phyloP scores from a whole-genome alignment of 331 rosid species.

The Dryas integrifolia region DNA sequence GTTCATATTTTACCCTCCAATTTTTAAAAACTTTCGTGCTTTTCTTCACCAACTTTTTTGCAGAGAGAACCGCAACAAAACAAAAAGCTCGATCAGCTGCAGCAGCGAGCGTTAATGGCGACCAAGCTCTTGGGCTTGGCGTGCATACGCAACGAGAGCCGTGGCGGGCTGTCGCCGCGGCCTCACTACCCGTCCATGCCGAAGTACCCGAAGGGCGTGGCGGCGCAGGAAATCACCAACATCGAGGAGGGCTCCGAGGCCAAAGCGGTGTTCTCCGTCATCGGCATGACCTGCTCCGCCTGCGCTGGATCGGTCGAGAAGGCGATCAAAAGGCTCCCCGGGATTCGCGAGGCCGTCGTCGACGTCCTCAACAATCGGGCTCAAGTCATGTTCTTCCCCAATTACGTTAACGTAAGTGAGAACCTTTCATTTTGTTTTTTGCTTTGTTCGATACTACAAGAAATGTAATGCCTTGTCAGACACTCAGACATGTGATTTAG shows the following conservation, averaged over 20 bases:
- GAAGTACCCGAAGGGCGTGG: slow-evolving; percentile 49
- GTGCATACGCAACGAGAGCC: slow-evolving; percentile 39
- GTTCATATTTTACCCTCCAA: neutral
- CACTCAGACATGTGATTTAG: neutral
- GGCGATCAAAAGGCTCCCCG: slow-evolving; percentile 69
- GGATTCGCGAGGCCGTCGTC: slow-evolving; percentile 67
- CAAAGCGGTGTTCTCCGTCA: slow-evolving; percentile 56
- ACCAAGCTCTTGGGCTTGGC: slow-evolving; percentile 45
- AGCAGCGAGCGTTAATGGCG: slow-evolving; percentile 34
- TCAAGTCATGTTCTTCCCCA: slow-evolving; percentile 53
- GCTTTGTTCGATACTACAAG: neutral
- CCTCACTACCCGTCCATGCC: slow-evolving; percentile 91
- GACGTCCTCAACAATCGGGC: slow-evolving; percentile 72
- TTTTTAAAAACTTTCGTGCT: neutral
- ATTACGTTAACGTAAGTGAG: slow-evolving; percentile 51
- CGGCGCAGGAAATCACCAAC: slow-evolving; percentile 14
- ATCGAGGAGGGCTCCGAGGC: slow-evolving; percentile 27
- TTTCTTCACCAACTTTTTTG: neutral
- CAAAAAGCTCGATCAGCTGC: neutral
- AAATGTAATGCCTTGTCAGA: neutral
- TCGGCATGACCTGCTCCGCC: slow-evolving; percentile 80
- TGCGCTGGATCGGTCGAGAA: slow-evolving; percentile 88
- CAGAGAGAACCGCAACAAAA: neutral
- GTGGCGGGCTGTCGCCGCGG: slow-evolving; percentile 36
- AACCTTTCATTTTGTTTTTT: slow-evolving; percentile 4